Percentiles rank a stretch among this genome's conserved stretches.
Evolutionary conservation across 2,329 filamentous ascomycete species (phyloP).

Genomic region (Cryphonectria carpinicola): DNA sequence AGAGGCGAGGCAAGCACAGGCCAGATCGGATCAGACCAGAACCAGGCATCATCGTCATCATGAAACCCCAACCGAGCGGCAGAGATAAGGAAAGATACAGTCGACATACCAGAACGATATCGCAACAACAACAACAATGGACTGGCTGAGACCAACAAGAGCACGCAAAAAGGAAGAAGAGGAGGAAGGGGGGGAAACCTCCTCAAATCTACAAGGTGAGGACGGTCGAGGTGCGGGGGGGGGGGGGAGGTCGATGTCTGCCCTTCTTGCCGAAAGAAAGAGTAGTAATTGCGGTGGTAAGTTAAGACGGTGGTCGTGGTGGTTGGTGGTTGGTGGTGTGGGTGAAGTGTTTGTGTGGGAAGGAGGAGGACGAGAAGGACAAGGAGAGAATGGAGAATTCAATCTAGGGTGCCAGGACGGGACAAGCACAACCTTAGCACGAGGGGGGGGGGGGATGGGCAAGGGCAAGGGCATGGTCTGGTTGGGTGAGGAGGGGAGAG

Average conservation of each 20-base stretch:
- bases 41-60: conserved; percentile 8
- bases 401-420: not conserved
- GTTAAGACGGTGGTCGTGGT: not conserved
- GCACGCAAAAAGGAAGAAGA: not conserved
- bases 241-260: not conserved
- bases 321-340: not conserved
- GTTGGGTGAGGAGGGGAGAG: not conserved
- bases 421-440: conserved; percentile 4
- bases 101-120: conserved; percentile 2
- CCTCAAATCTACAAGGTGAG: not conserved
- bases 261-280: not conserved
- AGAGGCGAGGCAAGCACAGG: conserved; percentile 4
- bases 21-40: not conserved
- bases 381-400: not conserved
- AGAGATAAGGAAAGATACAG: not conserved
- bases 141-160: not conserved
- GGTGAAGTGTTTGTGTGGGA: not conserved
- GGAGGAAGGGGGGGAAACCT: too few species aligned
- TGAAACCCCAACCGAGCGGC: not conserved
- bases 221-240: not conserved
- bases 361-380: not conserved
- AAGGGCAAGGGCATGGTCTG: not conserved
- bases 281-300: not conserved
- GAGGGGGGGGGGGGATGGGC: not conserved
- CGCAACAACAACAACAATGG: not conserved